Evolutionary conservation across 2,329 filamentous ascomycete genomes (phyloP).

Genomic region (Ceratocystis variospora): DNA sequence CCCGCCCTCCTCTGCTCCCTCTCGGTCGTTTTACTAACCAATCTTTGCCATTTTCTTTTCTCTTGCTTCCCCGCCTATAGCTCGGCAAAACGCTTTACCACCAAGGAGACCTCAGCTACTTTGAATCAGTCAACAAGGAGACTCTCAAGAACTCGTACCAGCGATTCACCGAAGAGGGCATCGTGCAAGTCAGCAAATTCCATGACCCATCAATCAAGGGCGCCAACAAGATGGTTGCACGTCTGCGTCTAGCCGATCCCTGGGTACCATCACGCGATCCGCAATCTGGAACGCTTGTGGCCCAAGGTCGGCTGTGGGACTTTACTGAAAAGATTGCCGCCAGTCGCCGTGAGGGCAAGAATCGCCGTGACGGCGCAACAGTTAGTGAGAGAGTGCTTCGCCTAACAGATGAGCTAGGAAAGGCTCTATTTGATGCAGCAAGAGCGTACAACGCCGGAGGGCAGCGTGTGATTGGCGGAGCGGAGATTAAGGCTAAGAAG

Average conservation of each 20-base stretch:
- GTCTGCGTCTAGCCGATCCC: conserved; percentile 55
- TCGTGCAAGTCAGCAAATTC: conserved; percentile 59
- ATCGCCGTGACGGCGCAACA: conserved; percentile 80
- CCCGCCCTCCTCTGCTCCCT: not conserved
- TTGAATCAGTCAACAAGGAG: conserved; percentile 97
- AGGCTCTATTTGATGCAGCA: conserved; percentile 51
- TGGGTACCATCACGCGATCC: conserved; percentile 60
- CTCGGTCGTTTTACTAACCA: not conserved
- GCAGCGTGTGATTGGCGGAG: conserved; percentile 31
- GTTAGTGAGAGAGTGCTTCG: conserved; percentile 69
- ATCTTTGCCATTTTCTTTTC: not conserved
- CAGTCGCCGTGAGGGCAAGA: conserved; percentile 82
- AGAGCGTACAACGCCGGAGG: conserved; percentile 37
- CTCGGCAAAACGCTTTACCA: conserved; percentile 95
- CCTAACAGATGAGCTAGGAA: conserved; percentile 61
- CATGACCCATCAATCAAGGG: conserved; percentile 36
- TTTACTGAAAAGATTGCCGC: conserved; percentile 80
- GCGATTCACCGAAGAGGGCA: conserved; percentile 80
- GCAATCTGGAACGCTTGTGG: conserved; percentile 44
- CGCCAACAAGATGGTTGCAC: conserved; percentile 39
- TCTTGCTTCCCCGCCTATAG: conserved; percentile 28
- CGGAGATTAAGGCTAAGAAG: conserved; percentile 31
- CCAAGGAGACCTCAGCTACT: conserved; percentile 92
- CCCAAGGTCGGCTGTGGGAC: conserved; percentile 72
- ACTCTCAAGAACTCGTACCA: conserved; percentile 86